Conservation (phyloP, 208 protist genomes). For the Vickermania spadyakhi region DNA sequence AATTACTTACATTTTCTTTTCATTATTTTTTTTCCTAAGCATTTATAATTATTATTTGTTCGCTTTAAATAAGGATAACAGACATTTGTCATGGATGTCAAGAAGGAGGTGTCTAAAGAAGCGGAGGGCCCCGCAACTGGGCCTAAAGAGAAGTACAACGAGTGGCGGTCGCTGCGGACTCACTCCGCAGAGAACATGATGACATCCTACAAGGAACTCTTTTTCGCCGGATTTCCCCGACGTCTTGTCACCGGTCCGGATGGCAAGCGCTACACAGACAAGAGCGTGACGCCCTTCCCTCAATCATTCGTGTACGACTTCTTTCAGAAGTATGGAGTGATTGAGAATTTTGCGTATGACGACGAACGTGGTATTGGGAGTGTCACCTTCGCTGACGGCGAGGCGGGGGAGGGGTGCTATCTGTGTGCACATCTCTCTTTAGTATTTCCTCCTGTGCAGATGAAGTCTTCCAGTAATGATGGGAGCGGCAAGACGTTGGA, state of each 20-base stretch:
- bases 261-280: neutral
- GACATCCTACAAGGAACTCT: conserved; percentile 40
- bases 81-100: too few relatives aligned
- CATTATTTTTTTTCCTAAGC: too few relatives aligned
- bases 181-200: conserved; percentile 10
- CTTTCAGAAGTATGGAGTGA: conserved; percentile 46
- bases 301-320: conserved; percentile 30
- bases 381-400: conserved; percentile 42
- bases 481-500: conserved; percentile 8
- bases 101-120: too few relatives aligned
- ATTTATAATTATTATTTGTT: too few relatives aligned
- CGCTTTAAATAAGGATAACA: too few relatives aligned
- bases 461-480: neutral
- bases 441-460: conserved; percentile 6
- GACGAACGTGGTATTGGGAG: conserved; percentile 42
- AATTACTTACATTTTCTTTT: too few relatives aligned
- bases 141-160: conserved; percentile 2
- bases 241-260: neutral
- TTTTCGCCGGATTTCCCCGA: conserved; percentile 58
- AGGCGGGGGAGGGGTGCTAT: conserved; percentile 47
- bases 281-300: conserved; percentile 11
- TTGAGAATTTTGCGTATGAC: conserved; percentile 41
- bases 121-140: too few relatives aligned
- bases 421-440: conserved; percentile 46
- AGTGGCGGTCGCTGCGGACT: conserved; percentile 4